Evolutionary conservation across 371 early-diverging fungal species (phyloP).

Genomic region (Syncephalastrum monosporum): DNA sequence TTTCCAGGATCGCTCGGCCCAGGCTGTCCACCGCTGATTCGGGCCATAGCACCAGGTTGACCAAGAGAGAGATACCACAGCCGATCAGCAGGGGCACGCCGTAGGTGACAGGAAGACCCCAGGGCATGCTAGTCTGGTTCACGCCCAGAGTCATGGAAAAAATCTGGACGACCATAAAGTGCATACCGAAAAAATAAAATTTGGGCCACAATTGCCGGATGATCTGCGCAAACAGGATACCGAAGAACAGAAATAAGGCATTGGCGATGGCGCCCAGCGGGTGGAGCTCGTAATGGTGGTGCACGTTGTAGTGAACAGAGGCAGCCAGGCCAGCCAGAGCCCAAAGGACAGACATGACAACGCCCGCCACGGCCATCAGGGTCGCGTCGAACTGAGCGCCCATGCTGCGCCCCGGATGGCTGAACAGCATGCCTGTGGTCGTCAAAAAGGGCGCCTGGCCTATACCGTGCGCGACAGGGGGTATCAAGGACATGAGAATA

Average conservation of each 20-base stretch:
- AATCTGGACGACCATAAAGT: conserved; percentile 31
- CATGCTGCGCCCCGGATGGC: conserved; percentile 47
- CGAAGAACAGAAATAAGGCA: conserved; percentile 13
- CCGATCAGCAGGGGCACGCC: conserved; percentile 25
- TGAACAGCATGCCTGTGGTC: conserved; percentile 37
- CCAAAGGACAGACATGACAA: conserved; percentile 13
- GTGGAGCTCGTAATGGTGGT: conserved; percentile 10
- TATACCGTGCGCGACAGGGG: conserved; percentile 24
- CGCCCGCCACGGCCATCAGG: conserved; percentile 33
- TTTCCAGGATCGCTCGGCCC: conserved; percentile 40
- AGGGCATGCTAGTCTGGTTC: conserved; percentile 2
- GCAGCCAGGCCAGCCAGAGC: conserved; percentile 25
- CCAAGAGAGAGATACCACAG: conserved; percentile 26
- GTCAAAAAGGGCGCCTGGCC: conserved; percentile 46
- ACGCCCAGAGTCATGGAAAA: conserved; percentile 22
- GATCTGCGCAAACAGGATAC: conserved; percentile 19
- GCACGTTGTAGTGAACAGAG: conserved; percentile 23
- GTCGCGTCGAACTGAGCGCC: conserved; percentile 48
- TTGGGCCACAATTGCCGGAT: conserved; percentile 25
- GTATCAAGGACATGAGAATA: conserved; percentile 42
- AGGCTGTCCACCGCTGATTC: conserved; percentile 50
- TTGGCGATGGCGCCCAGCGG: conserved; percentile 5
- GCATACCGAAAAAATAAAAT: conserved; percentile 28
- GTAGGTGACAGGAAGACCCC: conserved; percentile 8
- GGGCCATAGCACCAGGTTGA: conserved; percentile 45